Conservation (phyloP, 768 basidiomycete species). For the Rhodosporidiobolus sp. region DNA sequence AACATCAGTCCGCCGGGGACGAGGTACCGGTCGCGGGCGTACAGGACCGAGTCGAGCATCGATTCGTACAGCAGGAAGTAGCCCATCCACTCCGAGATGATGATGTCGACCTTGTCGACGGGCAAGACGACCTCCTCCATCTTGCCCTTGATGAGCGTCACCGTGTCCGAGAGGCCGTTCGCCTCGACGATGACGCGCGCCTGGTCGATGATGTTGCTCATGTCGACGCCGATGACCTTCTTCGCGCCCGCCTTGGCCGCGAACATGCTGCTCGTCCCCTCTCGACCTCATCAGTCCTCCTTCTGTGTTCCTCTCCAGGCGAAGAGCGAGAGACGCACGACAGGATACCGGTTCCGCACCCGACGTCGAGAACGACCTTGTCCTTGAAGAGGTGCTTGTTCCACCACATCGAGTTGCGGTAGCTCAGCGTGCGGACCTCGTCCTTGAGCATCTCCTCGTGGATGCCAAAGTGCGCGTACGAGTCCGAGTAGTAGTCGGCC, state of each 20-base stretch:
- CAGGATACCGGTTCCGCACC: slow-evolving; percentile 95
- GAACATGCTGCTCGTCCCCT: slow-evolving; percentile 40
- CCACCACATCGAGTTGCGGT: slow-evolving; percentile 89
- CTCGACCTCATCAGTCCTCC: neutral
- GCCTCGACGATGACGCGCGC: slow-evolving; percentile 93
- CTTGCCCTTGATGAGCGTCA: slow-evolving; percentile 96
- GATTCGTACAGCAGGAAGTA: slow-evolving; percentile 97
- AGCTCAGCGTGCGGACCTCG: slow-evolving; percentile 86
- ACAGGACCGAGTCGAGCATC: slow-evolving; percentile 97
- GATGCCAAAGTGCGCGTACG: slow-evolving; percentile 42
- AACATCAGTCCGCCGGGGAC: slow-evolving; percentile 85
- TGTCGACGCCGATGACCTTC: slow-evolving; percentile 63
- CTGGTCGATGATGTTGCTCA: slow-evolving; percentile 99
- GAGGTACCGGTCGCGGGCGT: slow-evolving; percentile 95
- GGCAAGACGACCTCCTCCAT: slow-evolving; percentile 89
- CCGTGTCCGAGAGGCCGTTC: slow-evolving; percentile 91
- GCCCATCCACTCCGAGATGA: slow-evolving; percentile 99
- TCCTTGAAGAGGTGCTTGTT: slow-evolving; percentile 88
- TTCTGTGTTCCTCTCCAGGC: no score
- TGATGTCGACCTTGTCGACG: slow-evolving; percentile 90
- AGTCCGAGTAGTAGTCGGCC: slow-evolving; percentile 41
- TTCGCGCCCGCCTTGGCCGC: slow-evolving; percentile 47
- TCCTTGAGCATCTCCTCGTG: slow-evolving; percentile 96
- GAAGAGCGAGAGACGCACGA: neutral
- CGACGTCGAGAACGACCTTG: slow-evolving; percentile 95